phyloP scores from a whole-genome alignment of 2,329 filamentous ascomycete species.

The Fusarium phyllophilum region DNA sequence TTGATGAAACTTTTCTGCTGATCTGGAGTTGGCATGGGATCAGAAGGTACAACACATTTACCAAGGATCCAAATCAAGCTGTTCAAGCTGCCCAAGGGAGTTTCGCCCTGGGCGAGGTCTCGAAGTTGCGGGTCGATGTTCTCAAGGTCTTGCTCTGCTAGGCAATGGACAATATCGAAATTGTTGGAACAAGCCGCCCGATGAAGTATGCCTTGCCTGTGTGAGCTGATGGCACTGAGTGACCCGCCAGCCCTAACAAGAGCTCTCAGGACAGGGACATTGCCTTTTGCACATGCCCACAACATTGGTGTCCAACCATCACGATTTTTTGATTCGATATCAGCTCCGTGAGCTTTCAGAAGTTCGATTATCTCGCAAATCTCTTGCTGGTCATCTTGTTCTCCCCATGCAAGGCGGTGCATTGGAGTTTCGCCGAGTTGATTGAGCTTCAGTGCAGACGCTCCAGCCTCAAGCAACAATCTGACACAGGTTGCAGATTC shows the following conservation, averaged over 20 bases:
- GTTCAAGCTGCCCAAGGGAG: neutral
- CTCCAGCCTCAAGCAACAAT: slow-evolving; percentile 22
- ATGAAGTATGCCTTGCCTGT: no score
- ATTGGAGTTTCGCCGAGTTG: neutral
- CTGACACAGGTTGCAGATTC: fast-evolving
- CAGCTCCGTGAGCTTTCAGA: neutral
- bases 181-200: no score
- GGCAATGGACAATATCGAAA: neutral
- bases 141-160: neutral
- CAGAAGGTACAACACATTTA: no score
- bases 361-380: neutral
- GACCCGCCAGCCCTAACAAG: neutral
- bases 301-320: no score
- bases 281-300: fast-evolving
- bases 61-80: no score
- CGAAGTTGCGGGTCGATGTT: neutral
- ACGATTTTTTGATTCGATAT: neutral
- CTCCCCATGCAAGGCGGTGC: fast-evolving
- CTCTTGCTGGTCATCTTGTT: fast-evolving
- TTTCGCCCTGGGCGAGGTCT: fast-evolving
- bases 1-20: no score
- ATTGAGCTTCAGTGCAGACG: neutral
- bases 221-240: neutral
- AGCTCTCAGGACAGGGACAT: fast-evolving
- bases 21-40: no score